phyloP scores from a whole-genome alignment of 345 rosid genomes.

The Rhodomyrtus tomentosa region DNA sequence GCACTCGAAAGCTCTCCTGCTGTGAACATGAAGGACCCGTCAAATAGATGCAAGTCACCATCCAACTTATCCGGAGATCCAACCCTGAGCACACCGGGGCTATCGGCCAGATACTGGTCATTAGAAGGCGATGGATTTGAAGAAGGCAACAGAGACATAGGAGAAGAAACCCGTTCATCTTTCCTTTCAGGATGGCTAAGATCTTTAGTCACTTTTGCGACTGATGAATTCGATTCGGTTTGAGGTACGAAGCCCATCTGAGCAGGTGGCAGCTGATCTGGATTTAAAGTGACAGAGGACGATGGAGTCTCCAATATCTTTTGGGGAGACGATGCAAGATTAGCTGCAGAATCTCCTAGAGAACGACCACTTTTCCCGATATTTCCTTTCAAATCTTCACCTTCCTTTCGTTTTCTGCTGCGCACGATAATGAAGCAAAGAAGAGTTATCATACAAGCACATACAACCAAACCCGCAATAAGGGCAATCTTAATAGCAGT shows the following conservation, averaged over 20 bases:
- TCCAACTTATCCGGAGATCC: conserved; percentile 58
- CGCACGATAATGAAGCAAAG: conserved; percentile 26
- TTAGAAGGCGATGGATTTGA: conserved; percentile 43
- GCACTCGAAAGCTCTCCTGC: conserved; percentile 80
- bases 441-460: conserved; percentile 28
- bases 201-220: conserved; percentile 15
- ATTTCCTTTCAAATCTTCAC: conserved; percentile 17
- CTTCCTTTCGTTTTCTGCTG: conserved; percentile 9
- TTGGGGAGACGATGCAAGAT: conserved; percentile 18
- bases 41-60: conserved; percentile 69
- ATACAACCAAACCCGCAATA: conserved; percentile 50
- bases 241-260: neutral
- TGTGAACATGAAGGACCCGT: conserved; percentile 45
- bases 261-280: conserved; percentile 16
- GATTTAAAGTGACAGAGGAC: neutral
- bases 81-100: conserved; percentile 20
- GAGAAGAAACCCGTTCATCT: conserved; percentile 39
- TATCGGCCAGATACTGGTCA: conserved; percentile 24
- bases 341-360: conserved; percentile 28
- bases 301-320: conserved; percentile 15
- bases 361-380: conserved; percentile 12
- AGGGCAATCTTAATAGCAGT: conserved; percentile 34
- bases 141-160: conserved; percentile 40
- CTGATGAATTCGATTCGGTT: conserved; percentile 22
- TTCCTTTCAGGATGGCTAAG: conserved; percentile 15